Evolutionary conservation across 1,139 yeast species (phyloP).

Genomic region (Debaryomyces sp.): DNA sequence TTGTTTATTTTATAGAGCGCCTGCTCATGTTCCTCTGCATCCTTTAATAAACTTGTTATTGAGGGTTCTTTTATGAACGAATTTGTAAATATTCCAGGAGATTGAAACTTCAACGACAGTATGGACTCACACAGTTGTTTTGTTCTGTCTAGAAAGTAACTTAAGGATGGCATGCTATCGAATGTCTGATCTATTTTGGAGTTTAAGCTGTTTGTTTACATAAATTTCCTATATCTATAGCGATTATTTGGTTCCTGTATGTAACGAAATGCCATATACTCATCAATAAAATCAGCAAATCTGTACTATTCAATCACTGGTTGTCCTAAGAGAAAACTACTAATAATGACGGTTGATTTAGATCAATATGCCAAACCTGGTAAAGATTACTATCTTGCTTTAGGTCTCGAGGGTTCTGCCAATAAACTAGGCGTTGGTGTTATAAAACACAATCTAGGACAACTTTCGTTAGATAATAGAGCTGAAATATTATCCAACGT

Average conservation of each 20-base stretch:
- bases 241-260: constrained; percentile 3
- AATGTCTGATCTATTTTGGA: not conserved
- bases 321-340: not conserved
- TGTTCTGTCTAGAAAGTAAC: constrained; percentile 27
- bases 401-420: constrained; percentile 97
- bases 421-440: constrained; percentile 94
- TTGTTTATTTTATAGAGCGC: constrained; percentile 46
- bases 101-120: constrained; percentile 42
- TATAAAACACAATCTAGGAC: constrained; percentile 67
- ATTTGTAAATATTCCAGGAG: constrained; percentile 67
- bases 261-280: not conserved
- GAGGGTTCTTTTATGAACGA: constrained; percentile 58
- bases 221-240: not conserved
- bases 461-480: constrained; percentile 52
- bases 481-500: constrained; percentile 83
- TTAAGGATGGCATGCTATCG: constrained; percentile 24
- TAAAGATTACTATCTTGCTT: constrained; percentile 61
- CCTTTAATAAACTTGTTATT: constrained; percentile 61
- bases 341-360: constrained; percentile 34
- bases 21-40: constrained; percentile 58
- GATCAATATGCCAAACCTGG: constrained; percentile 46
- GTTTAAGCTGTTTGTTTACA: constrained; percentile 4
- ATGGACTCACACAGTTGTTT: constrained; percentile 24
- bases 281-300: constrained; percentile 1
- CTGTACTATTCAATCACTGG: not conserved